Evolutionary conservation across 2,329 filamentous ascomycete genomes (phyloP).

Genomic region (Chaetomium sp.): DNA sequence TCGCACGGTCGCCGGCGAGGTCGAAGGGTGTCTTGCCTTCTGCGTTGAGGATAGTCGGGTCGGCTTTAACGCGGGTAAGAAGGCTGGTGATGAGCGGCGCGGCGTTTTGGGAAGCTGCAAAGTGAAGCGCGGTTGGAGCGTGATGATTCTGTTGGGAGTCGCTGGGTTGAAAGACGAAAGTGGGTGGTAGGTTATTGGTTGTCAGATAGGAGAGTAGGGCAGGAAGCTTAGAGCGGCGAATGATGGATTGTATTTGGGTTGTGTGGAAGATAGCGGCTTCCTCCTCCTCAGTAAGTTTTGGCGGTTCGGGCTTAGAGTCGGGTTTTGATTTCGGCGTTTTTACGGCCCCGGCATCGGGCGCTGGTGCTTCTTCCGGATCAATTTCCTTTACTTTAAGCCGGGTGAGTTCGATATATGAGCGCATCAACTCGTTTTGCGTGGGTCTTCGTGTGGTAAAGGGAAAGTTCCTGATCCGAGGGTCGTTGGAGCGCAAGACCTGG

Average conservation of each 20-base stretch:
- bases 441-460: constrained; percentile 89
- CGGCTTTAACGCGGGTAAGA: constrained; percentile 64
- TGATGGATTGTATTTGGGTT: constrained; percentile 77
- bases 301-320: constrained; percentile 43
- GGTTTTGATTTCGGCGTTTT: constrained; percentile 41
- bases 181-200: constrained; percentile 62
- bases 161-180: constrained; percentile 69
- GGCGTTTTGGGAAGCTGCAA: constrained; percentile 76
- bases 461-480: constrained; percentile 75
- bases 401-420: constrained; percentile 89
- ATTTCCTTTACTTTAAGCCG: constrained; percentile 79
- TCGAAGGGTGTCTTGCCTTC: constrained; percentile 86
- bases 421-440: constrained; percentile 91
- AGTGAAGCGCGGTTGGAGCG: constrained; percentile 74
- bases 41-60: constrained; percentile 62
- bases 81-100: constrained; percentile 71
- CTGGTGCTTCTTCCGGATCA: constrained; percentile 50
- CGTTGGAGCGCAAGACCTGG: constrained; percentile 72
- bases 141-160: constrained; percentile 68
- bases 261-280: constrained; percentile 79
- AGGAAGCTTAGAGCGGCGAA: constrained; percentile 83
- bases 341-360: constrained; percentile 31
- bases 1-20: constrained; percentile 75
- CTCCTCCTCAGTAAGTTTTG: constrained; percentile 73
- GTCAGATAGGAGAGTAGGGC: constrained; percentile 78